Base-by-base conservation (phyloP, 306 rosid genomes). In the Quercus rubra region DNA sequence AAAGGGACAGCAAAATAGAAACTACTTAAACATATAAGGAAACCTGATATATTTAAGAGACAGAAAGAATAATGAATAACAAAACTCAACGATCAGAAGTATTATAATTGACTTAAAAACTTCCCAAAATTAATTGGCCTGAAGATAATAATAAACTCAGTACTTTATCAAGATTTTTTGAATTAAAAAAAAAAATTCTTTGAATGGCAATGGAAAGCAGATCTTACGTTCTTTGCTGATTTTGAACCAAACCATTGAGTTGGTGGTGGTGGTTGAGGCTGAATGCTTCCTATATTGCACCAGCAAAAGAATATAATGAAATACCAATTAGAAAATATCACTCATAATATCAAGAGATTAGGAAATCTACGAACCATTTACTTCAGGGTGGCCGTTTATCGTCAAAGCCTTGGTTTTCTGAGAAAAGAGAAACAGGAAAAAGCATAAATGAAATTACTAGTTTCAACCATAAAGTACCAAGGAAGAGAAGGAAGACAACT, bases 201-300 rank as follows among this genome's bases (percentile, higher is more conserved):
- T 41, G 46, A 41, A 41, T 41, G 46, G 46, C 3, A 1, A 68
- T 71, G 54, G 54, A 55, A 73, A 33, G 63, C 4, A 7, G 51
- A 10, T 49, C 81, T 81, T 73, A 95, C 99, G 80, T 86, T 92
- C 86, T 90, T 91, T 27, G 76, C 78, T 61, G 97, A 87, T 83
- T 92, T 91, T 74, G 97, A 90, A 78, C 87, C 59, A 74, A 83
- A 86, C 87, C 95, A 75, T 23, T 75, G 82, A 27, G 84, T 74
- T 41, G 89, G 5, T 72, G 79, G 74, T 76, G 88, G 23, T 12
- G 85, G 83, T 43, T 85, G 94, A 74, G 87, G 78, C 62, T 83
- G 89, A 59, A 79, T 23, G 12, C 46, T 77, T 68, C 80, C 97
- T 90, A 15, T 66, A 85, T 78, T 63, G 58, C 17, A 71, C 70